A percentile compares a stretch with the other conserved stretches of the same genome.
phyloP scores from a whole-genome alignment of 192 early-diverging fungal genomes.

The Backusella luteola region DNA sequence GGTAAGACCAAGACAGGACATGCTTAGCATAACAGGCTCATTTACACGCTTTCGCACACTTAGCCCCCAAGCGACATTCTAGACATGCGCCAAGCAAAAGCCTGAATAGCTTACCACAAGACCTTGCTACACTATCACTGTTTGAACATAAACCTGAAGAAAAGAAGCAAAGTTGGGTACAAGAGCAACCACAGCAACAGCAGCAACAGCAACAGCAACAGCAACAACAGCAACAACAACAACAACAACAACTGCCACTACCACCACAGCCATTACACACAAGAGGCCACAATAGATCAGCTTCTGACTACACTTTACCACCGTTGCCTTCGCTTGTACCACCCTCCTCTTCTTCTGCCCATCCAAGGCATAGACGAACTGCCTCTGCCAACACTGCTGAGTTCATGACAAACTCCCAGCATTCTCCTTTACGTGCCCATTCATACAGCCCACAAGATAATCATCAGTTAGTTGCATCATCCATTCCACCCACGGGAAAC shows the following conservation, averaged over 20 bases:
- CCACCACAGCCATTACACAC: not conserved
- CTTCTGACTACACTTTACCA: conserved; percentile 1
- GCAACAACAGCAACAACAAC: no score
- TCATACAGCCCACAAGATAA: not conserved
- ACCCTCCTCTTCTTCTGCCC: not conserved
- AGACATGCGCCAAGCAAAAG: conserved; percentile 1
- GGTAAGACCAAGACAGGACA: not conserved
- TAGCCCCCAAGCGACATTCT: not conserved
- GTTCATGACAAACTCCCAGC: not conserved
- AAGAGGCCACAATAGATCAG: not conserved
- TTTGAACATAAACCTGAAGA: not conserved
- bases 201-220: no score
- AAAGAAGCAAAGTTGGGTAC: not conserved
- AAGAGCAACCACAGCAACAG: not conserved
- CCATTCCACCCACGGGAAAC: not conserved
- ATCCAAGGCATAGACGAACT: not conserved
- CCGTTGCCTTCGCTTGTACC: not conserved
- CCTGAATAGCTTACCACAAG: not conserved
- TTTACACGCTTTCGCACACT: not conserved
- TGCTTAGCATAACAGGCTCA: no score
- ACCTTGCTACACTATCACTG: conserved; percentile 1
- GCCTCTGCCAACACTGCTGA: conserved; percentile 2
- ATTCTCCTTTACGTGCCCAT: not conserved
- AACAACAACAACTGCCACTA: not conserved
- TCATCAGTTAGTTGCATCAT: not conserved